phyloP scores from a whole-genome alignment of 2,329 filamentous ascomycete genomes.

The Colletotrichum sp. region DNA sequence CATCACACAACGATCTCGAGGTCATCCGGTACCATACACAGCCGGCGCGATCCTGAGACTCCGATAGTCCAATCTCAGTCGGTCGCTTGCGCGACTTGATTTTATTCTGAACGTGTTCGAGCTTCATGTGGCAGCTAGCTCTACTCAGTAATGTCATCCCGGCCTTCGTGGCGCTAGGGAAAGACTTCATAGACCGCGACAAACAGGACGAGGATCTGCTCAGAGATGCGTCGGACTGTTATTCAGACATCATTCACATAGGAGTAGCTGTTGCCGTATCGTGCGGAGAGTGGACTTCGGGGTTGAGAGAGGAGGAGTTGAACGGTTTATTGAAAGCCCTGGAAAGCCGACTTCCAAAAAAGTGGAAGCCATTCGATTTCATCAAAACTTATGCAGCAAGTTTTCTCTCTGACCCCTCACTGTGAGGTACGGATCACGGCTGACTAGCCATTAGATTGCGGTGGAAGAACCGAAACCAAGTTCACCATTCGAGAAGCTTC shows the following conservation, averaged over 20 bases:
- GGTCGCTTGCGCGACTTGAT: no score
- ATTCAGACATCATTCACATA: neutral
- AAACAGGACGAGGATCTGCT: rapidly evolving
- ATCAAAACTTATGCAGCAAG: neutral
- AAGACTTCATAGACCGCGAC: neutral
- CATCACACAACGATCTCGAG: no score
- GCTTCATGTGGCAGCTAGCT: neutral
- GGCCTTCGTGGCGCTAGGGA: neutral
- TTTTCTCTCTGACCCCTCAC: neutral
- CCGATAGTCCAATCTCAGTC: no score
- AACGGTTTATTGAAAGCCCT: neutral
- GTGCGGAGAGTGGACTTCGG: neutral
- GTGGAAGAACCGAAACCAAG: rapidly evolving
- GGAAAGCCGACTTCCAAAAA: neutral
- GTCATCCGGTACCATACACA: no score
- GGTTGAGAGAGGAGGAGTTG: neutral
- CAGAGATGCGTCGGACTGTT: neutral
- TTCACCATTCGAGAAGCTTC: neutral
- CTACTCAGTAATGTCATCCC: neutral
- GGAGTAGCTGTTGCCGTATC: neutral
- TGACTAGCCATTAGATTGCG: neutral
- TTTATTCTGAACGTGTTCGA: no score
- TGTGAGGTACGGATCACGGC: rapidly evolving
- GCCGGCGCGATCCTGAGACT: no score
- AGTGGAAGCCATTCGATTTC: neutral